These are phyloP conservation scores for Neurospora sp. DNA, from an alignment of 495 filamentous ascomycete genomes.

Conservation along the genomic window DNA sequence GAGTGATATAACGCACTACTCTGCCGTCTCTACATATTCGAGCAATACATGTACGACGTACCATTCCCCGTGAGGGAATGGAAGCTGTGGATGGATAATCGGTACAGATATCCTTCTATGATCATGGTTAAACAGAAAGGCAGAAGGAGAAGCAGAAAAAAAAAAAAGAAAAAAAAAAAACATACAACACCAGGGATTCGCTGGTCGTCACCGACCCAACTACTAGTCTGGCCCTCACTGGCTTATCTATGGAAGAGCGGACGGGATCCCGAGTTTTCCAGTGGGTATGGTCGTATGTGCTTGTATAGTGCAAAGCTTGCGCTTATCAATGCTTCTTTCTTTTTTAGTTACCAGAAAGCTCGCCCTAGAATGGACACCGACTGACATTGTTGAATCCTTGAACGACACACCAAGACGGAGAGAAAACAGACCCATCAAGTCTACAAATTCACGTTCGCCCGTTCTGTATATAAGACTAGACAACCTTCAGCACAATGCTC, in stretches of 20 bases:
- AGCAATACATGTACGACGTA: too few species aligned
- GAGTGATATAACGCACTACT: too few species aligned
- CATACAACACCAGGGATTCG: constrained; percentile 21
- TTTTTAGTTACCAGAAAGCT: too few species aligned
- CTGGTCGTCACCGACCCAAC: constrained; percentile 39
- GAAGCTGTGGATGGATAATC: too few species aligned
- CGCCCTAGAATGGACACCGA: too few species aligned
- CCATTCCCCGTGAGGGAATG: too few species aligned
- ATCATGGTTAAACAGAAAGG: too few species aligned
- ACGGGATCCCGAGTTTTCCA: constrained; percentile 40
- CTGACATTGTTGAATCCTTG: too few species aligned
- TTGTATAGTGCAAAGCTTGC: background rate
- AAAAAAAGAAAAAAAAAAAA: background rate
- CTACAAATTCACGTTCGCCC: background rate
- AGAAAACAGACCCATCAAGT: too few species aligned
- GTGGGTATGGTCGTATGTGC: constrained; percentile 36
- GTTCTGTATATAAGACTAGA: background rate
- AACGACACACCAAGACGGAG: background rate
- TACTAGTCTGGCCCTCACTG: constrained; percentile 24
- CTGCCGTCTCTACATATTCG: too few species aligned
- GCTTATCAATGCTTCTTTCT: background rate
- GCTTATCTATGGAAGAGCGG: constrained; percentile 23
- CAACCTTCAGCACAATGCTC: background rate
- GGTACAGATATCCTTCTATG: too few species aligned
- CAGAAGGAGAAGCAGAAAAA: too few species aligned